A percentile compares a stretch with the other conserved stretches of the same genome.
These are phyloP conservation scores for Yamadazyma triangularis DNA, from an alignment of 1,139 yeast genomes.

Conservation along the genomic window DNA sequence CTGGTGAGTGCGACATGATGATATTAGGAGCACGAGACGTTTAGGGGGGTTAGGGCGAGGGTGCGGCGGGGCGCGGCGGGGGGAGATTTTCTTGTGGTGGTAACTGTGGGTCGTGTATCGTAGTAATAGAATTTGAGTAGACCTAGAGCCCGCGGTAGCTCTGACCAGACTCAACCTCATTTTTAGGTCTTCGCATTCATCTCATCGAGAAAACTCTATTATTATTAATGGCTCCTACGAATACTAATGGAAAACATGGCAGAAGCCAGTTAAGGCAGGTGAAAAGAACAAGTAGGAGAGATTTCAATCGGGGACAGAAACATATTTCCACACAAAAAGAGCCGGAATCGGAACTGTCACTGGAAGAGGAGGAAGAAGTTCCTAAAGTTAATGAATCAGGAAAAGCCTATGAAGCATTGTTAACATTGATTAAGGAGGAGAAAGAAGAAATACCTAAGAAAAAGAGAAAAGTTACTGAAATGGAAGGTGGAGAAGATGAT, in stretches of 20 bases:
- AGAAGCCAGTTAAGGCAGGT: slow-evolving; percentile 56
- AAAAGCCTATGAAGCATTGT: slow-evolving; percentile 69
- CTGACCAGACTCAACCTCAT: too few relatives aligned
- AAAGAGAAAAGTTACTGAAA: slow-evolving; percentile 6
- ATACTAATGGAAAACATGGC: slow-evolving; percentile 29
- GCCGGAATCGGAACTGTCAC: slow-evolving; percentile 10
- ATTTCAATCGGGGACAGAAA: neutral
- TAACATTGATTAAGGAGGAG: slow-evolving; percentile 54
- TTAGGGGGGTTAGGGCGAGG: too few relatives aligned
- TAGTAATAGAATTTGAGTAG: too few relatives aligned
- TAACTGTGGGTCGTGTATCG: too few relatives aligned
- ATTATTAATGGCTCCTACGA: too few relatives aligned
- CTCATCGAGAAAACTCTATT: too few relatives aligned
- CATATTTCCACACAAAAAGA: neutral
- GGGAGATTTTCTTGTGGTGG: too few relatives aligned
- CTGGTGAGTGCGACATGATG: too few relatives aligned
- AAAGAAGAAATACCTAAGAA: slow-evolving; percentile 23
- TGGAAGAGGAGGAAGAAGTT: slow-evolving; percentile 11
- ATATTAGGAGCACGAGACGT: too few relatives aligned
- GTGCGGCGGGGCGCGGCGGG: too few relatives aligned
- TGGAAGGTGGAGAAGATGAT: slow-evolving; percentile 25
- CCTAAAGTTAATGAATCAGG: slow-evolving; percentile 21
- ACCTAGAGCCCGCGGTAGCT: too few relatives aligned
- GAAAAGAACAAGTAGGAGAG: slow-evolving; percentile 48
- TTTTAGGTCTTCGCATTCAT: too few relatives aligned